Percentiles rank a stretch among this genome's conserved stretches.
phyloP scores from a whole-genome alignment of 1,139 yeast species.

The Diutina sp. region DNA sequence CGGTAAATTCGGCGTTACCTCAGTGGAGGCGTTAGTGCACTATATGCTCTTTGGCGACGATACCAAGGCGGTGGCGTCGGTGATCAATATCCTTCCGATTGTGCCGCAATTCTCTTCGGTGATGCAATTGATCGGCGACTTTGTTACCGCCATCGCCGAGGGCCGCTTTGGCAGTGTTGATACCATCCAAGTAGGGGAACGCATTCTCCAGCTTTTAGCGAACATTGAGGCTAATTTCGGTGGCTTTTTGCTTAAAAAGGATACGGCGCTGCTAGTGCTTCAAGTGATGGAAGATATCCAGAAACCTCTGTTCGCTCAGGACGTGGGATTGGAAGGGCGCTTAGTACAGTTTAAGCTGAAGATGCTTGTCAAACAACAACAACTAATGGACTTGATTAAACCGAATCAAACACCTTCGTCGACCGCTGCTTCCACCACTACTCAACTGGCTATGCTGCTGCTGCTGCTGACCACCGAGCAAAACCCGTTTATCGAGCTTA shows the following conservation, averaged over 20 bases:
- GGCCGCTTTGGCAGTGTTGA: constrained; percentile 11
- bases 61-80: constrained; percentile 8
- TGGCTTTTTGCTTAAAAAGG: constrained; percentile 27
- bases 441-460: neutral
- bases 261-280: constrained; percentile 27
- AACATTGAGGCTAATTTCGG: constrained; percentile 22
- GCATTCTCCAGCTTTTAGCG: constrained; percentile 13
- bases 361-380: constrained; percentile 24
- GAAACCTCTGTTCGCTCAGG: constrained; percentile 4
- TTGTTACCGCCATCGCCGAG: constrained; percentile 11
- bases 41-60: constrained; percentile 40
- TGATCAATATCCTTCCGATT: neutral
- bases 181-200: constrained; percentile 6
- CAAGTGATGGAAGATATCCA: constrained; percentile 18
- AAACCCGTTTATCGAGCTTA: constrained; percentile 21
- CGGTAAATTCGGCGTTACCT: constrained; percentile 13
- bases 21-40: constrained; percentile 66
- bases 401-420: neutral
- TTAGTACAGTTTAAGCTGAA: constrained; percentile 15
- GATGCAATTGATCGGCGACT: constrained; percentile 22
- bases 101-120: constrained; percentile 7
- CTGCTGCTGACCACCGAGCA: neutral
- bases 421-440: neutral
- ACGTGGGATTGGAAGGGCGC: neutral
- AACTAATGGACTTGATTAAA: constrained; percentile 17